phyloP scores from a whole-genome alignment of 1,284 basidiomycete species.

The Anthracocystis panici-leucophaei region DNA sequence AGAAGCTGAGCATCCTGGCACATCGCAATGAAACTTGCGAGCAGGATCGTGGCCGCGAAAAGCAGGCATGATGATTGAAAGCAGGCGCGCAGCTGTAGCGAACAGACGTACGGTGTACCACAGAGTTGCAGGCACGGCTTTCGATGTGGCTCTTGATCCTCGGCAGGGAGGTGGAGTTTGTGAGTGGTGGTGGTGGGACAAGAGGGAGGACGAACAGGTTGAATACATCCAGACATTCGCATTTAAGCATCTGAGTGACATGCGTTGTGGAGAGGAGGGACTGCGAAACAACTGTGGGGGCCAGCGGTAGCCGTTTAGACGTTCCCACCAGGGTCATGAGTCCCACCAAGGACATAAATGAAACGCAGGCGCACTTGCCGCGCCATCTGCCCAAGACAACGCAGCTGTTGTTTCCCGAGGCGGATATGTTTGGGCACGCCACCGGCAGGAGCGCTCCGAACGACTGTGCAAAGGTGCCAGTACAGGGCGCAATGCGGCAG shows the following conservation, averaged over 20 bases:
- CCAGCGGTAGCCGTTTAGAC: background rate
- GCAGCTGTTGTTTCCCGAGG: constrained; percentile 1
- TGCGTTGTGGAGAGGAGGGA: constrained; percentile 6
- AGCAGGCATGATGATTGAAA: constrained; percentile 26
- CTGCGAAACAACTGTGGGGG: background rate
- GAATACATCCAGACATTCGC: background rate
- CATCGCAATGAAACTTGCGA: constrained; percentile 42
- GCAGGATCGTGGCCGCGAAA: constrained; percentile 34
- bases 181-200: constrained; percentile 23
- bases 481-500: background rate
- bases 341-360: constrained; percentile 18
- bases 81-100: background rate
- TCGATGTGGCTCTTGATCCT: background rate
- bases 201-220: constrained; percentile 6
- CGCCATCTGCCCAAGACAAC: constrained; percentile 3
- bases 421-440: background rate
- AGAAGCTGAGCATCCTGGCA: constrained; percentile 42
- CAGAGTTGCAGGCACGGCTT: background rate
- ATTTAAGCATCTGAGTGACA: constrained; percentile 13
- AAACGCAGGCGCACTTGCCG: constrained; percentile 18
- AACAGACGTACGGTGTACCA: background rate
- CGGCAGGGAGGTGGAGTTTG: background rate
- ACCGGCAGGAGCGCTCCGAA: background rate
- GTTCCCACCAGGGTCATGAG: constrained; percentile 24
- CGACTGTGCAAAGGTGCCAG: constrained; percentile 4